Conservation (phyloP, 2,329 filamentous ascomycete genomes). For the Ceratocystis lukuohia region DNA sequence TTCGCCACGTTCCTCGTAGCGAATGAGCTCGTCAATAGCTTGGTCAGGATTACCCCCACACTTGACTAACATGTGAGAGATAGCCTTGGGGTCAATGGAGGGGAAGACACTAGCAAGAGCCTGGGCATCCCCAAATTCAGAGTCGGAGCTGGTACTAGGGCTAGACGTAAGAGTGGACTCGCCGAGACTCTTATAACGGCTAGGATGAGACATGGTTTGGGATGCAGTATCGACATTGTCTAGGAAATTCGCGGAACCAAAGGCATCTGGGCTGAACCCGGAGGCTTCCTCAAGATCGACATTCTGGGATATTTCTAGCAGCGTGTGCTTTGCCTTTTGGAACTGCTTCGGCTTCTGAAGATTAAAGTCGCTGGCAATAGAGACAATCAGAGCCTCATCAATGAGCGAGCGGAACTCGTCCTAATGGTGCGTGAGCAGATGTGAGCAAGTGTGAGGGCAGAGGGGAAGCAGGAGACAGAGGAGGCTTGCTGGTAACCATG, state of each 20-base stretch:
- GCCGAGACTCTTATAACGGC: conserved; percentile 11
- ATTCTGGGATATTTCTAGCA: conserved; percentile 52
- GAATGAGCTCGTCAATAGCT: conserved; percentile 70
- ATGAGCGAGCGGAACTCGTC: conserved; percentile 60
- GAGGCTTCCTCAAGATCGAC: conserved; percentile 56
- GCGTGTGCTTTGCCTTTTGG: conserved; percentile 39
- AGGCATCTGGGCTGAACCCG: conserved; percentile 63
- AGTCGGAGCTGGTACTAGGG: conserved; percentile 7
- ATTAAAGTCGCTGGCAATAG: conserved; percentile 63
- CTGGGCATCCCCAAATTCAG: conserved; percentile 6
- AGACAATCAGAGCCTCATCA: conserved; percentile 63
- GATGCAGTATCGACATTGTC: conserved; percentile 9
- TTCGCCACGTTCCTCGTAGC: conserved; percentile 44
- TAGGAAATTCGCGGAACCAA: conserved; percentile 22
- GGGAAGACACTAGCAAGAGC: conserved; percentile 16
- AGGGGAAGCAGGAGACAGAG: not conserved
- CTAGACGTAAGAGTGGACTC: conserved; percentile 15
- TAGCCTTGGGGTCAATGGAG: conserved; percentile 1
- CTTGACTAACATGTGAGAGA: conserved; percentile 10
- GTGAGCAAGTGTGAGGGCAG: not conserved
- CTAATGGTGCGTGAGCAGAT: conserved; percentile 29
- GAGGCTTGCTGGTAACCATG: not conserved
- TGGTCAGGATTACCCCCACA: conserved; percentile 21
- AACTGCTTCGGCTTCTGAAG: conserved; percentile 40
- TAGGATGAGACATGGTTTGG: conserved; percentile 11